Percentiles rank a stretch among this genome's conserved stretches.
Evolutionary conservation across 768 basidiomycete species (phyloP).

Genomic region (Trametes coccinea): DNA sequence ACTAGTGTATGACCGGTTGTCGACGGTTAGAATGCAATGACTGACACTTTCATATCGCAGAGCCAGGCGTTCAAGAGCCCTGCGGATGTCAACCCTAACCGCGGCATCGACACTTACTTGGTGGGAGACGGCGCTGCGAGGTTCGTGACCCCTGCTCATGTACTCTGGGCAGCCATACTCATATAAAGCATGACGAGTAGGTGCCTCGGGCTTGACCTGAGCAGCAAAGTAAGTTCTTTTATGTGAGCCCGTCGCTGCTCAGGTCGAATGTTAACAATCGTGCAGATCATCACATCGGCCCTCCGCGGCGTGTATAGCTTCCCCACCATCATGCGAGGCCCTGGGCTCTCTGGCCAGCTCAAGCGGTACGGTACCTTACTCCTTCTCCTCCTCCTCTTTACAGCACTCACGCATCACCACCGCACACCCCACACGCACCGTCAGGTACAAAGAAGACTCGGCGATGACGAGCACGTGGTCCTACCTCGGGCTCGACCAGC

Average conservation of each 20-base stretch:
- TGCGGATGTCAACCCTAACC: constrained; percentile 42
- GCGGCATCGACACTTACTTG: constrained; percentile 48
- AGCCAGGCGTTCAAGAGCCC: constrained; percentile 52
- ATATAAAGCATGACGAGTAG: constrained; percentile 18
- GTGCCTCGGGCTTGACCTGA: constrained; percentile 51
- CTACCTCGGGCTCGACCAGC: constrained; percentile 54
- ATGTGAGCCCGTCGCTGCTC: not conserved
- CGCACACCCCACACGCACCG: not conserved
- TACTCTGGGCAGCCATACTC: constrained; percentile 34
- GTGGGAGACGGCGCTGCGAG: constrained; percentile 49
- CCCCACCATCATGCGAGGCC: constrained; percentile 62
- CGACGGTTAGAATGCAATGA: not conserved
- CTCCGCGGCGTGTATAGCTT: constrained; percentile 65
- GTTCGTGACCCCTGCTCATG: constrained; percentile 22
- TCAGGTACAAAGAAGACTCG: constrained; percentile 49
- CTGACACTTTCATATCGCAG: constrained; percentile 34
- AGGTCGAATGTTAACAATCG: not conserved
- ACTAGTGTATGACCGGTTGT: constrained; percentile 46
- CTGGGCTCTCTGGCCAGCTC: constrained; percentile 65
- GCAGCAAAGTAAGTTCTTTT: constrained; percentile 46
- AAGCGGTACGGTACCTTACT: constrained; percentile 41
- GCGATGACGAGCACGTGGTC: constrained; percentile 50
- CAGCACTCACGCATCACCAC: not conserved
- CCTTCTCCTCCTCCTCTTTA: not conserved
- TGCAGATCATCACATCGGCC: constrained; percentile 56